Evolutionary conservation across 192 early-diverging fungal species (phyloP), one percentile per base, ranked within the genome.

Genomic region (Coemansia sp.): DNA sequence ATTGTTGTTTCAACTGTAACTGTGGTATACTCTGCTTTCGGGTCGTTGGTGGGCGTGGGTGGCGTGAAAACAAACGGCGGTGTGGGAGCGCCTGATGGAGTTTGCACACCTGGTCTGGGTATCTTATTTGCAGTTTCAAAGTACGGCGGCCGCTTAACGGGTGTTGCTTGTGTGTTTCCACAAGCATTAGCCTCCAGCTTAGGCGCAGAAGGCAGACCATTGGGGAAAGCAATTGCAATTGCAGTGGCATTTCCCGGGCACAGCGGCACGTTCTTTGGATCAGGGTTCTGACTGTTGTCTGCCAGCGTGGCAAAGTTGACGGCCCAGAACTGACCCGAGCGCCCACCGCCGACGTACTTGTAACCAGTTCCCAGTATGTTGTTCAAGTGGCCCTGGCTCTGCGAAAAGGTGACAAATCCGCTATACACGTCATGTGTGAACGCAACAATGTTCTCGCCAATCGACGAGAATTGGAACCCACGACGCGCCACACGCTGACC

Each of bases 261-360:
- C 65, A 82, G 64, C 5, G 79, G 79, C 22, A 82, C 16, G 18
- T 59, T 62, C 8, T 22, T 39, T 3, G 67, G 73, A 15, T 65
- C 55, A 0, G 79, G 79, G 4, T 55, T 73, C 8, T 38, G 38
- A 1, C 41, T 29, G 2, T 32, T 39, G 47, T 75, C 67, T 37
- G 64, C 15, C 11, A 67, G 67, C 2, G 67, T 53, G 15, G 62
- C 73, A 68, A 82, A 69, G 11, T 53, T 52, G 2, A 76, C 59
- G 0, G 65, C 68, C 80, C 80, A 82, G 62, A 59, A 82, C 68
- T 82, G 74, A 16, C 80, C 80, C 34, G 74, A 76, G 7, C 80
- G 67, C 0, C 80, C 80, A 20, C 56, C 67, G n/a, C 80, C 80
- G 16, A 82, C 27, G 60, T 68, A 76, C 9, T 61, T 70, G 20